These are phyloP conservation scores for Suillus plorans DNA, from an alignment of 768 basidiomycete species.

Conservation along the genomic window DNA sequence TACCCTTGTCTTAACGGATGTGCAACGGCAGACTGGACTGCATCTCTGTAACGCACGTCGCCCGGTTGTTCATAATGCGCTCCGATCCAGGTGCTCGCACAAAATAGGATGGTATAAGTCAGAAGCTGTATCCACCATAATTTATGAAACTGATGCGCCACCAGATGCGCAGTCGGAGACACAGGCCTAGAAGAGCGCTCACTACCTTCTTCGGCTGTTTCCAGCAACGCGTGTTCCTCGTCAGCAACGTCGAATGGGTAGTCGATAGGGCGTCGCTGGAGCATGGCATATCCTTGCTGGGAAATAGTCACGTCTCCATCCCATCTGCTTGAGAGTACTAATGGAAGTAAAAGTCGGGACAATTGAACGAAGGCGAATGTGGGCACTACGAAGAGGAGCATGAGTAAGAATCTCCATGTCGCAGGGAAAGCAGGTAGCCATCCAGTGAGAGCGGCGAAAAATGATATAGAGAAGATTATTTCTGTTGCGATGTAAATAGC, in stretches of 20 bases:
- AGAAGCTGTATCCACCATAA: slow-evolving; percentile 6
- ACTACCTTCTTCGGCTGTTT: not conserved
- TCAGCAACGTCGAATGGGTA: not conserved
- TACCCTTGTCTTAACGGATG: slow-evolving; percentile 7
- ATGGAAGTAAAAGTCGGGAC: not conserved
- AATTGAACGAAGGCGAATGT: slow-evolving; percentile 7
- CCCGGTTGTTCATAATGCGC: slow-evolving; percentile 7
- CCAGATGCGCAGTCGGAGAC: not conserved
- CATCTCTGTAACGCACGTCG: slow-evolving; percentile 9
- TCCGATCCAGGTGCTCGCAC: not conserved
- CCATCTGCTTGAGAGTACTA: not conserved
- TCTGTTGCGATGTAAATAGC: slow-evolving; percentile 3
- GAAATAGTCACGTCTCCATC: not conserved
- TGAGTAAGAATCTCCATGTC: slow-evolving; percentile 8
- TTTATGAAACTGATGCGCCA: not conserved
- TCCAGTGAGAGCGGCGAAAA: not conserved
- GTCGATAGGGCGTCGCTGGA: not conserved
- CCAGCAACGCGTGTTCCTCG: not conserved
- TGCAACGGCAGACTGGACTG: not conserved
- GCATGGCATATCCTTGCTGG: not conserved
- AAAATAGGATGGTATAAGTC: not conserved
- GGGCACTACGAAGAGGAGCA: slow-evolving; percentile 7
- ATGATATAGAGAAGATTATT: not conserved
- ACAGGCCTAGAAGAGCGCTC: slow-evolving; percentile 2
- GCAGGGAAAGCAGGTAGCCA: slow-evolving; percentile 11